These are phyloP conservation scores for Plenodomus tracheiphilus DNA, from an alignment of 2,329 filamentous ascomycete species.

Conservation along the genomic window DNA sequence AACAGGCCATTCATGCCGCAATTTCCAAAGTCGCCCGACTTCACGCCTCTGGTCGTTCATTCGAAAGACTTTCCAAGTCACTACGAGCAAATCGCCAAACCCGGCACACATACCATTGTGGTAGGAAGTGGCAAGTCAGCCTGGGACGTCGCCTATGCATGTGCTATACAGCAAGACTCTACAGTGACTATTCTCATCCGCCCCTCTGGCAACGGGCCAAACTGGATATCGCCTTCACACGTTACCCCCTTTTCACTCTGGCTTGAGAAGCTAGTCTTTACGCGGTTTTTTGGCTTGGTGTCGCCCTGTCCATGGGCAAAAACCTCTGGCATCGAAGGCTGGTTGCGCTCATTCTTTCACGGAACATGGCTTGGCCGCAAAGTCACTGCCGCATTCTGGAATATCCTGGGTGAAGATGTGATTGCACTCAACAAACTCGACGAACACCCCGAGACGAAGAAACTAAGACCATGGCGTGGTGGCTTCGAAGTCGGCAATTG, in stretches of 20 bases:
- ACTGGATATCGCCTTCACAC: constrained; percentile 62
- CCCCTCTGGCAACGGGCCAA: constrained; percentile 61
- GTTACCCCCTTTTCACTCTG: constrained; percentile 71
- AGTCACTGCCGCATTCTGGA: constrained; percentile 61
- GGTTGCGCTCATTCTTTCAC: constrained; percentile 61
- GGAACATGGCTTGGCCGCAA: constrained; percentile 59
- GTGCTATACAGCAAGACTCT: constrained; percentile 46
- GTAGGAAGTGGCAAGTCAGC: constrained; percentile 66
- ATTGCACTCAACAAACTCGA: constrained; percentile 53
- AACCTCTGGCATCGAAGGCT: constrained; percentile 60
- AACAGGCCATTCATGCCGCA: constrained; percentile 60
- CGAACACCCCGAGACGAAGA: constrained; percentile 46
- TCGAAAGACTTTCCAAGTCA: constrained; percentile 55
- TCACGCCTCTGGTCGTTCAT: constrained; percentile 61
- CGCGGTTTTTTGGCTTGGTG: too few species aligned
- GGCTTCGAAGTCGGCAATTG: constrained; percentile 59
- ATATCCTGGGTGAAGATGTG: constrained; percentile 58
- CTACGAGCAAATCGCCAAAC: constrained; percentile 41
- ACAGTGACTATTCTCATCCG: constrained; percentile 64
- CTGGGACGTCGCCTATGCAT: constrained; percentile 65
- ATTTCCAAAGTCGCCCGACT: too few species aligned
- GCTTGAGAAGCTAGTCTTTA: too few species aligned
- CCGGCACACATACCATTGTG: constrained; percentile 49
- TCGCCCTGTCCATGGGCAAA: constrained; percentile 75
- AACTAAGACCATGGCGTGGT: constrained; percentile 47